These are phyloP conservation scores for Candida lessepsii DNA, from an alignment of 805 yeast genomes.

Conservation along the genomic window DNA sequence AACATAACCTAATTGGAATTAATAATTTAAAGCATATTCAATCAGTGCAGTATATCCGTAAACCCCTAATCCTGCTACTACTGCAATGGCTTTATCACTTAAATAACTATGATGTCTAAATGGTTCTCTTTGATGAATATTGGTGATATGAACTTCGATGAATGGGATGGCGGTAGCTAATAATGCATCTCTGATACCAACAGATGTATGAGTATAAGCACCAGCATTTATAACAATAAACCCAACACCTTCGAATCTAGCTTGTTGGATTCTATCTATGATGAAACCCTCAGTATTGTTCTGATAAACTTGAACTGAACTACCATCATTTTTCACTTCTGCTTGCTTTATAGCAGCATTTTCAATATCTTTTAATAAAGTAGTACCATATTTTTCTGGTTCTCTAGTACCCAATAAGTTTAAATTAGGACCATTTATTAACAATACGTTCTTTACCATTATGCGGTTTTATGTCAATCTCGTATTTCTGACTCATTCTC, in stretches of 20 bases:
- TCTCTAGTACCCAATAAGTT: slow-evolving; percentile 49
- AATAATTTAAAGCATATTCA: slow-evolving; percentile 40
- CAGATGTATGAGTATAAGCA: slow-evolving; percentile 52
- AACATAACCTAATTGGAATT: no score
- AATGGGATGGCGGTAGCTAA: slow-evolving; percentile 49
- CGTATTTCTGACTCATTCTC: slow-evolving; percentile 1
- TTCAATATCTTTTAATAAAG: slow-evolving; percentile 44
- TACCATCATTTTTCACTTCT: slow-evolving; percentile 27
- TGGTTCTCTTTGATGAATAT: slow-evolving; percentile 50
- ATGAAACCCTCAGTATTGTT: slow-evolving; percentile 47
- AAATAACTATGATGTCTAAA: slow-evolving; percentile 50
- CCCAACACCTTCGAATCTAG: slow-evolving; percentile 40
- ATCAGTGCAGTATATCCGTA: slow-evolving; percentile 42
- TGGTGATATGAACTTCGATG: slow-evolving; percentile 50
- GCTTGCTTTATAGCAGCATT: slow-evolving; percentile 36
- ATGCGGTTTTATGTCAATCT: background rate
- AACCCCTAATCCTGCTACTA: slow-evolving; percentile 42
- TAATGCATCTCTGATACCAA: slow-evolving; percentile 50
- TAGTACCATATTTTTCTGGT: slow-evolving; percentile 52
- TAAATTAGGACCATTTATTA: slow-evolving; percentile 50
- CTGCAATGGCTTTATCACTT: slow-evolving; percentile 49
- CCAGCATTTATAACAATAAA: slow-evolving; percentile 52
- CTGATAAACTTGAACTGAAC: slow-evolving; percentile 37
- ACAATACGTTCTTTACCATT: slow-evolving; percentile 43
- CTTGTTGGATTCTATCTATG: slow-evolving; percentile 48